A percentile compares a stretch with the other conserved stretches of the same genome.
phyloP scores from a whole-genome alignment of 2,329 filamentous ascomycete genomes.

The Exophiala calicioides region DNA sequence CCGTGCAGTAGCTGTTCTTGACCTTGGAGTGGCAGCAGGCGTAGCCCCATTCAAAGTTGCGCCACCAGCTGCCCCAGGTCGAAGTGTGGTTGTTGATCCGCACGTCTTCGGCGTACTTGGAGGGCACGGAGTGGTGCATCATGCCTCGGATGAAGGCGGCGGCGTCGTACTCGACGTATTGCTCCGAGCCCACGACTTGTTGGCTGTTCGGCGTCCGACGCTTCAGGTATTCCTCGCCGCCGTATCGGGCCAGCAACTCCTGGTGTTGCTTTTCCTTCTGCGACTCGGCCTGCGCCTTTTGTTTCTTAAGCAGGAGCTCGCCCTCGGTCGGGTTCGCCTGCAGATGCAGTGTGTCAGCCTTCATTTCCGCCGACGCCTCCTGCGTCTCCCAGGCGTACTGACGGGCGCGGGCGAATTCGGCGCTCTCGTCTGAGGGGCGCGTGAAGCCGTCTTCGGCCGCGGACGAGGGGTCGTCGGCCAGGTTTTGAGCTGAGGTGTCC shows the following conservation, averaged over 20 bases:
- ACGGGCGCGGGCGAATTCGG: constrained; percentile 87
- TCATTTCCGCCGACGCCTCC: constrained; percentile 39
- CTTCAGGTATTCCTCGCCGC: constrained; percentile 63
- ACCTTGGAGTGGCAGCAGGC: constrained; percentile 89
- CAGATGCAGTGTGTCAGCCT: constrained; percentile 76
- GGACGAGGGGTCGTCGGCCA: constrained; percentile 67
- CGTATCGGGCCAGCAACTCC: constrained; percentile 78
- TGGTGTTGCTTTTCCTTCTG: constrained; percentile 69
- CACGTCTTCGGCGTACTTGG: constrained; percentile 89
- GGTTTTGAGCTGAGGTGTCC: constrained; percentile 67
- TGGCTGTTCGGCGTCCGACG: constrained; percentile 65
- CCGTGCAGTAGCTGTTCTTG: constrained; percentile 97
- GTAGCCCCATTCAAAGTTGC: constrained; percentile 92
- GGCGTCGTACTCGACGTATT: constrained; percentile 93
- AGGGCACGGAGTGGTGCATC: constrained; percentile 61
- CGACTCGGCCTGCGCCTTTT: constrained; percentile 69
- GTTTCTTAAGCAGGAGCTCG: constrained; percentile 78
- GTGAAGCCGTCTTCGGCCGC: constrained; percentile 92
- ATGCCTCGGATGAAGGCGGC: constrained; percentile 85
- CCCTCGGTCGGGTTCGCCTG: constrained; percentile 97
- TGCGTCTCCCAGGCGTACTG: constrained; percentile 94
- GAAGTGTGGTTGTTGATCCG: constrained; percentile 86
- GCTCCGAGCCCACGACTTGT: constrained; percentile 54
- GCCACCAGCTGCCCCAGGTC: constrained; percentile 98
- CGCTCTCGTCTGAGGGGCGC: constrained; percentile 78